phyloP scores from a whole-genome alignment of 2,329 filamentous ascomycete species.

The Exophiala spinifera region DNA sequence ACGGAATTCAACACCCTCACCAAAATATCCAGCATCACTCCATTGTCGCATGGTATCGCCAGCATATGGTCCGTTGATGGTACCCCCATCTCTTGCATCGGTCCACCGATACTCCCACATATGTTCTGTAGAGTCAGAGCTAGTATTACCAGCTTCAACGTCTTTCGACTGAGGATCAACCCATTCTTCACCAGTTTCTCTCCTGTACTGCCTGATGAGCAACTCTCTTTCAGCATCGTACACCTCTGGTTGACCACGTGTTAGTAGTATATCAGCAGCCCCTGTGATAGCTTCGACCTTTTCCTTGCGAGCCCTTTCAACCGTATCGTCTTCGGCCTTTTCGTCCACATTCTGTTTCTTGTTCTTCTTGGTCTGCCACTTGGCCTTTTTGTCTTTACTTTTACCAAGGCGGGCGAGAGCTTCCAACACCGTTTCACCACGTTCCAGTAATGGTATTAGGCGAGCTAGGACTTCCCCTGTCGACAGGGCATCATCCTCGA shows the following conservation, averaged over 20 bases:
- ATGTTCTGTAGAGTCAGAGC: conserved; percentile 29
- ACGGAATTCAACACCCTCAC: conserved; percentile 79
- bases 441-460: conserved; percentile 71
- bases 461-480: conserved; percentile 70
- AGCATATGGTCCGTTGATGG: conserved; percentile 84
- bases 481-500: conserved; percentile 70
- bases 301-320: conserved; percentile 66
- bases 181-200: conserved; percentile 88
- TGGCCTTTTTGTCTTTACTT: conserved; percentile 50
- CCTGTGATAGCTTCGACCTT: conserved; percentile 81
- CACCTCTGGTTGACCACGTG: conserved; percentile 79
- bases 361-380: conserved; percentile 45
- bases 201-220: conserved; percentile 75
- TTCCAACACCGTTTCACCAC: conserved; percentile 82
- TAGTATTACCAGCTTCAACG: conserved; percentile 28
- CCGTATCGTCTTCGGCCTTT: conserved; percentile 57
- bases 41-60: conserved; percentile 81
- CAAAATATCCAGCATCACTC: conserved; percentile 90
- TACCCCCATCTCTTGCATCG: conserved; percentile 76
- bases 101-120: conserved; percentile 94
- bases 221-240: conserved; percentile 86
- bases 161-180: conserved; percentile 32
- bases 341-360: conserved; percentile 33
- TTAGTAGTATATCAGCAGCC: conserved; percentile 81
- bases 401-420: conserved; percentile 78